These are phyloP conservation scores for Vachellia collinsii DNA, from an alignment of 306 rosid genomes.

Conservation along the genomic window DNA sequence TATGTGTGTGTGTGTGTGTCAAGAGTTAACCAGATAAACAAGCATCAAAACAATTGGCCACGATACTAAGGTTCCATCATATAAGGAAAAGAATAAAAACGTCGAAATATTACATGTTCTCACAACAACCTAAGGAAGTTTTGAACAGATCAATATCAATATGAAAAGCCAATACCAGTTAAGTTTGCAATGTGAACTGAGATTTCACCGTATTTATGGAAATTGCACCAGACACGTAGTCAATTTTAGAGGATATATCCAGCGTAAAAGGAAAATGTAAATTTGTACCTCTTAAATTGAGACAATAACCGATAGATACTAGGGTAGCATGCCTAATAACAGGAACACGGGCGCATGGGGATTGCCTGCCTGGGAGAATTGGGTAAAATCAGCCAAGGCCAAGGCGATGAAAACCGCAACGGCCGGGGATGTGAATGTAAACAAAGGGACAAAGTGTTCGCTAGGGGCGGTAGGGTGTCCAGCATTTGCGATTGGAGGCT, in stretches of 20 bases:
- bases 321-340: conserved; percentile 19
- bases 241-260: conserved; percentile 22
- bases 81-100: conserved; percentile 19
- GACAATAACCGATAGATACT: not conserved
- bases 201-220: conserved; percentile 5
- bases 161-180: conserved; percentile 32
- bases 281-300: not conserved
- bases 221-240: conserved; percentile 11
- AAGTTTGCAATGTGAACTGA: conserved; percentile 30
- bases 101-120: conserved; percentile 35
- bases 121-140: conserved; percentile 27
- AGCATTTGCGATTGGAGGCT: conserved; percentile 17
- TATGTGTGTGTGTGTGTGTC: too few relatives aligned
- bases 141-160: conserved; percentile 23
- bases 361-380: conserved; percentile 29
- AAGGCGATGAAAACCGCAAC: conserved; percentile 6
- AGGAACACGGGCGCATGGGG: conserved; percentile 13
- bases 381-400: conserved; percentile 9
- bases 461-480: conserved; percentile 5
- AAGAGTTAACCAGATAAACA: not conserved
- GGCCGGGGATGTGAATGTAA: conserved; percentile 10
- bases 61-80: conserved; percentile 22
- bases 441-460: conserved; percentile 27
- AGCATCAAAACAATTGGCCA: not conserved
- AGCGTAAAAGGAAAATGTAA: not conserved